Conservation (phyloP, 208 protist genomes). For the Crithidia bombi region DNA sequence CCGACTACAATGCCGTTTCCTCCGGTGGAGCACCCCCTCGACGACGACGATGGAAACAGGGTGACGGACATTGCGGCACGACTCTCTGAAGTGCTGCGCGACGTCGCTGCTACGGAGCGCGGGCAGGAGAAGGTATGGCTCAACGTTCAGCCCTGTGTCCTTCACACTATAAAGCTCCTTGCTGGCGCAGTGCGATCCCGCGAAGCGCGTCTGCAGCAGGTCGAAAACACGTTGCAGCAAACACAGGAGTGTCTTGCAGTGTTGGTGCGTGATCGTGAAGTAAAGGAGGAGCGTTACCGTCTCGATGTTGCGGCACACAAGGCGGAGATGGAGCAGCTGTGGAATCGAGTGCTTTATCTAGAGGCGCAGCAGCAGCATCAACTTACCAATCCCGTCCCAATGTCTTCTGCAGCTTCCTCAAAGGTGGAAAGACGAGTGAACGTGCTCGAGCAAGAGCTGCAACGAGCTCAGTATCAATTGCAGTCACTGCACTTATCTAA, state of each 20-base stretch:
- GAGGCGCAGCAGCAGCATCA: constrained; percentile 30
- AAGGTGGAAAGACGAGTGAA: background rate
- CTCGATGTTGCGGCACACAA: constrained; percentile 39
- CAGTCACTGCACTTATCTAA: background rate
- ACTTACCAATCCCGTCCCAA: background rate
- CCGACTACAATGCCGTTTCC: no score
- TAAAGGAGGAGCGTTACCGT: constrained; percentile 77
- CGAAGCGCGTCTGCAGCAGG: constrained; percentile 21
- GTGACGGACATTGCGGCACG: background rate
- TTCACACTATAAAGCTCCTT: constrained; percentile 31
- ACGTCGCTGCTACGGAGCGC: constrained; percentile 51
- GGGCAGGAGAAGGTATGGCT: constrained; percentile 57
- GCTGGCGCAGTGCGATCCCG: constrained; percentile 23
- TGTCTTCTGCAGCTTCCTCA: background rate
- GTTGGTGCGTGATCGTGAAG: constrained; percentile 49
- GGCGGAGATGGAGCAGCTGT: constrained; percentile 21
- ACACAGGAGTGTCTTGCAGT: constrained; percentile 44
- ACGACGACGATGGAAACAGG: background rate
- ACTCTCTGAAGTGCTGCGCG: constrained; percentile 33
- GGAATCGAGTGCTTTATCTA: constrained; percentile 16
- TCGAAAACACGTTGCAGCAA: constrained; percentile 42
- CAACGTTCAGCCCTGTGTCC: constrained; percentile 79
- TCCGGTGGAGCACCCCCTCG: background rate
- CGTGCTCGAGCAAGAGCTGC: constrained; percentile 1
- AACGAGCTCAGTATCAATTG: background rate